phyloP scores from a whole-genome alignment of 805 yeast species.

The Yamadazyma takamatsuzukensis region DNA sequence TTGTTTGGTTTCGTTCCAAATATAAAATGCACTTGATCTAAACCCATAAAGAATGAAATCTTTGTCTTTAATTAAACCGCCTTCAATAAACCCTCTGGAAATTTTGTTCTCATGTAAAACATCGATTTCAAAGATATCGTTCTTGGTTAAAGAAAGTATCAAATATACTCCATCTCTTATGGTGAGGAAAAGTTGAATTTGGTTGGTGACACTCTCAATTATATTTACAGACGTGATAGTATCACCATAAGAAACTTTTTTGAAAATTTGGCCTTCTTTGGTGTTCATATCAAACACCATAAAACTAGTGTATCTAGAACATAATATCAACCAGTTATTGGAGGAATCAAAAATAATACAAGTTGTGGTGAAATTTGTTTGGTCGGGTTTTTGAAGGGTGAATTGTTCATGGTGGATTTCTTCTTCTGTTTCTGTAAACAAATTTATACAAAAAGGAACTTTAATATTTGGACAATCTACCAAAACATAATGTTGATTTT shows the following conservation, averaged over 20 bases:
- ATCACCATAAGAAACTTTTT: constrained; percentile 60
- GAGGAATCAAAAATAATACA: constrained; percentile 43
- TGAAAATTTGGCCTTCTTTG: constrained; percentile 28
- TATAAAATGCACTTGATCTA: constrained; percentile 69
- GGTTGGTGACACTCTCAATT: constrained; percentile 19
- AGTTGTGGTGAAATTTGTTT: constrained; percentile 52
- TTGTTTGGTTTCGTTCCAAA: constrained; percentile 79
- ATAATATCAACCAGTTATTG: constrained; percentile 49
- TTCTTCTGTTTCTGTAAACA: constrained; percentile 20
- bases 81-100: constrained; percentile 79
- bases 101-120: constrained; percentile 55
- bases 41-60: constrained; percentile 72
- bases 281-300: constrained; percentile 47
- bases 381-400: constrained; percentile 37
- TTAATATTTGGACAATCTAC: constrained; percentile 68
- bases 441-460: constrained; percentile 46
- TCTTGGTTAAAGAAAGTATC: constrained; percentile 22
- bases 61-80: constrained; percentile 44
- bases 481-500: constrained; percentile 27
- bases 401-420: constrained; percentile 25
- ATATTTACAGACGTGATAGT: constrained; percentile 56
- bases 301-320: constrained; percentile 69
- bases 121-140: constrained; percentile 15
- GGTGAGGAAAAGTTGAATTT: constrained; percentile 41
- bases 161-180: constrained; percentile 66